Percentiles rank a stretch among this genome's conserved stretches.
These are phyloP conservation scores for Juglanconis oblonga DNA, from an alignment of 2,329 filamentous ascomycete species.

Conservation along the genomic window DNA sequence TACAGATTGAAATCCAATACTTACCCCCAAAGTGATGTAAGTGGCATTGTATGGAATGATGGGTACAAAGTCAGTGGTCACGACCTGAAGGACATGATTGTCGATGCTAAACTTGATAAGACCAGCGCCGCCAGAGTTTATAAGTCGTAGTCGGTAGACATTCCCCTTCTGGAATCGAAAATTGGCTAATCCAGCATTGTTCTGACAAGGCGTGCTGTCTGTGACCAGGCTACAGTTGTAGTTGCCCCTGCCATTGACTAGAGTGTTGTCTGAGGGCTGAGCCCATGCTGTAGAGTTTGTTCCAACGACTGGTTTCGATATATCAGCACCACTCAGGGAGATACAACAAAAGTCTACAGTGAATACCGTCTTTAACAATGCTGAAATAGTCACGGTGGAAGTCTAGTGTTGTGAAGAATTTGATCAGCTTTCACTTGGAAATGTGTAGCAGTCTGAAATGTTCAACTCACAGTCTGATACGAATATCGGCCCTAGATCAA, in stretches of 20 bases:
- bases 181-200: neutral
- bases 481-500: neutral
- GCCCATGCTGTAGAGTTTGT: too few species aligned
- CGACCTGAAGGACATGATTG: neutral
- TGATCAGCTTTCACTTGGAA: neutral
- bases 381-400: too few species aligned
- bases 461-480: neutral
- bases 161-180: neutral
- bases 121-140: neutral
- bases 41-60: neutral
- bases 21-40: neutral
- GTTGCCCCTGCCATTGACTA: constrained; percentile 2
- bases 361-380: too few species aligned
- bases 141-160: neutral
- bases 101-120: neutral
- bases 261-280: neutral
- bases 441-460: neutral
- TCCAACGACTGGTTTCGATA: too few species aligned
- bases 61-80: constrained; percentile 1
- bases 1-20: too few species aligned
- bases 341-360: too few species aligned
- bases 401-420: too few species aligned
- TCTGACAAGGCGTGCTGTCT: neutral
- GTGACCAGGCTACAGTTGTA: neutral
- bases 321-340: too few species aligned